These are phyloP conservation scores for Cantharellus anzutake DNA, from an alignment of 768 basidiomycete genomes.

Conservation along the genomic window DNA sequence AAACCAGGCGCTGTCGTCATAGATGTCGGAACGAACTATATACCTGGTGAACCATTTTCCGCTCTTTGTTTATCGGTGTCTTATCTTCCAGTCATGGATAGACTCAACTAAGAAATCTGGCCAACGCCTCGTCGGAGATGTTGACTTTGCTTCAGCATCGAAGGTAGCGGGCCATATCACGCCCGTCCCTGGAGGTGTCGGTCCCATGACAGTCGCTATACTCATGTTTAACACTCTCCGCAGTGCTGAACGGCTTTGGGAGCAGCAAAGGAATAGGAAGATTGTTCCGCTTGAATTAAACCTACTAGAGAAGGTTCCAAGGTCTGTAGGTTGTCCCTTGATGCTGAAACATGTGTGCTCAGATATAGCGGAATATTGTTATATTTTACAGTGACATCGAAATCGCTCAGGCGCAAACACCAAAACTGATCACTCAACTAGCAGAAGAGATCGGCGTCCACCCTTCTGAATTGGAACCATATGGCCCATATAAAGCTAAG, in stretches of 20 bases:
- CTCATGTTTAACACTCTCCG: slow-evolving; percentile 88
- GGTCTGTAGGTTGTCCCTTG: slow-evolving; percentile 9
- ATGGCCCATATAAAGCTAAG: slow-evolving; percentile 95
- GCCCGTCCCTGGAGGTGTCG: slow-evolving; percentile 96
- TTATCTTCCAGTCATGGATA: slow-evolving; percentile 13
- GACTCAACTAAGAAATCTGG: slow-evolving; percentile 88
- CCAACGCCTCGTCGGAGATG: slow-evolving; percentile 89
- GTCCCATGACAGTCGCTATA: slow-evolving; percentile 99
- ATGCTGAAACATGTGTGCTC: not conserved
- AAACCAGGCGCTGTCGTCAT: slow-evolving; percentile 92
- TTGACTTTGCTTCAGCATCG: slow-evolving; percentile 64
- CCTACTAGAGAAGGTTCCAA: slow-evolving; percentile 73
- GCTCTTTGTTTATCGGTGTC: not conserved
- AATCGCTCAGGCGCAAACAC: slow-evolving; percentile 86
- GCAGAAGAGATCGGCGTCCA: slow-evolving; percentile 77
- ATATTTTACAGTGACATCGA: slow-evolving; percentile 51
- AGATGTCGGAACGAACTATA: slow-evolving; percentile 94
- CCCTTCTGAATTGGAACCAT: slow-evolving; percentile 76
- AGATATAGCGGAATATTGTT: not conserved
- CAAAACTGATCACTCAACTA: slow-evolving; percentile 71
- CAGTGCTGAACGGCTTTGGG: slow-evolving; percentile 69
- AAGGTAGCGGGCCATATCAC: slow-evolving; percentile 78
- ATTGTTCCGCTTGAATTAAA: slow-evolving; percentile 66
- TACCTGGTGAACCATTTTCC: slow-evolving; percentile 41
- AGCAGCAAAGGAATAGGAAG: slow-evolving; percentile 34